Percentiles rank a stretch among this genome's conserved stretches.
phyloP scores from a whole-genome alignment of 352 stramenopile species.

The Globisporangium heterothallicum region DNA sequence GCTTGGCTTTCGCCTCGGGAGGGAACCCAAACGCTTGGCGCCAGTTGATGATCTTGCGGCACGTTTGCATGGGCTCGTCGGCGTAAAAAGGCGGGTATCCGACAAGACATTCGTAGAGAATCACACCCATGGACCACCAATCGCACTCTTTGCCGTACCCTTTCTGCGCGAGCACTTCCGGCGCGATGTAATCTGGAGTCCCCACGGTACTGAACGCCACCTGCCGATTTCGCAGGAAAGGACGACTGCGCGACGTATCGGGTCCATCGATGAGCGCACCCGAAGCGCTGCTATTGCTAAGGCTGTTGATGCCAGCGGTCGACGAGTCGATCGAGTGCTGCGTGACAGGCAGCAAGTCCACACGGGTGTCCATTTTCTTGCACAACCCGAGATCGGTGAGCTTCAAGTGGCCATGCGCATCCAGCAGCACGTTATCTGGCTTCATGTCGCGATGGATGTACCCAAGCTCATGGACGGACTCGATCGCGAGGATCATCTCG shows the following conservation, averaged over 20 bases:
- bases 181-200: constrained; percentile 97
- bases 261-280: constrained; percentile 14
- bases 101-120: constrained; percentile 98
- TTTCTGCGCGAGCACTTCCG: constrained; percentile 92
- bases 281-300: no score
- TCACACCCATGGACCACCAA: constrained; percentile 98
- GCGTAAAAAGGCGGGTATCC: constrained; percentile 98
- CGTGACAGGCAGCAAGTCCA: constrained; percentile 69
- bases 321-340: constrained; percentile 55
- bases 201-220: constrained; percentile 96
- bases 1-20: constrained; percentile 26
- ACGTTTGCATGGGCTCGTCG: constrained; percentile 93
- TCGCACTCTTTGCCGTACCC: constrained; percentile 89
- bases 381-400: constrained; percentile 98
- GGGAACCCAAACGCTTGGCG: constrained; percentile 67
- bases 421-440: constrained; percentile 95
- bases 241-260: constrained; percentile 46
- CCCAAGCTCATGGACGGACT: constrained; percentile 96
- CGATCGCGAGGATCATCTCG: constrained; percentile 97
- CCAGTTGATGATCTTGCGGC: constrained; percentile 88
- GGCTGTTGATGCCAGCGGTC: constrained; percentile 11
- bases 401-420: constrained; percentile 97
- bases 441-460: constrained; percentile 99
- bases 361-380: constrained; percentile 94
- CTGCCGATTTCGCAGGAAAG: constrained; percentile 66